These are phyloP conservation scores for Scytalidium lignicola DNA, from an alignment of 2,329 filamentous ascomycete species.

Conservation along the genomic window DNA sequence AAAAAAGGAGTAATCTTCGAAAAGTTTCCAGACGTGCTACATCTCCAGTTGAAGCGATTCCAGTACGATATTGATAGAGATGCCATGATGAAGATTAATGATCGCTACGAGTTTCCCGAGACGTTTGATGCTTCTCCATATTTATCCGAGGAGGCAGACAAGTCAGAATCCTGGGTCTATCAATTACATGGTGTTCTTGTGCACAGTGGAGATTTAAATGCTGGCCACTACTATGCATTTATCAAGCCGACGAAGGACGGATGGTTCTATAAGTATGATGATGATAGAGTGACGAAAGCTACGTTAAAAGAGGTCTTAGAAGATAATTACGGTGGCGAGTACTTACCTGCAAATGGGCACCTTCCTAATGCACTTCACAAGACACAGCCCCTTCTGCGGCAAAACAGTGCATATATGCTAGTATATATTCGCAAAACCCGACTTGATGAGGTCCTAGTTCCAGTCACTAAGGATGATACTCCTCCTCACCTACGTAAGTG, in stretches of 20 bases:
- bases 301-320: conserved; percentile 88
- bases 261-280: conserved; percentile 94
- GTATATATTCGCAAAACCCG: conserved; percentile 90
- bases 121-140: conserved; percentile 81
- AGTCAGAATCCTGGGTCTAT: conserved; percentile 84
- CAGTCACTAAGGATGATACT: conserved; percentile 71
- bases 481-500: conserved; percentile 72
- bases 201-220: conserved; percentile 93
- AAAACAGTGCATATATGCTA: conserved; percentile 94
- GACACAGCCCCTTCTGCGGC: conserved; percentile 54
- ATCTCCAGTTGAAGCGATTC: conserved; percentile 94
- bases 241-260: conserved; percentile 90
- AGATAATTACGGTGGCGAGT: conserved; percentile 94
- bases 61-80: conserved; percentile 96
- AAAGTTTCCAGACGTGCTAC: conserved; percentile 87
- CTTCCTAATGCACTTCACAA: conserved; percentile 44
- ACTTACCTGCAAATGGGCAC: conserved; percentile 42
- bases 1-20: conserved; percentile 98
- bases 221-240: conserved; percentile 97
- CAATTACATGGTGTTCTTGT: conserved; percentile 93
- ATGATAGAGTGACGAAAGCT: conserved; percentile 93
- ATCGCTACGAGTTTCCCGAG: conserved; percentile 85
- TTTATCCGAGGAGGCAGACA: conserved; percentile 79
- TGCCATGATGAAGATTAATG: conserved; percentile 98
- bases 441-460: conserved; percentile 75